These are phyloP conservation scores for Yarrowia galli DNA, from an alignment of 1,139 yeast genomes.

Conservation along the genomic window DNA sequence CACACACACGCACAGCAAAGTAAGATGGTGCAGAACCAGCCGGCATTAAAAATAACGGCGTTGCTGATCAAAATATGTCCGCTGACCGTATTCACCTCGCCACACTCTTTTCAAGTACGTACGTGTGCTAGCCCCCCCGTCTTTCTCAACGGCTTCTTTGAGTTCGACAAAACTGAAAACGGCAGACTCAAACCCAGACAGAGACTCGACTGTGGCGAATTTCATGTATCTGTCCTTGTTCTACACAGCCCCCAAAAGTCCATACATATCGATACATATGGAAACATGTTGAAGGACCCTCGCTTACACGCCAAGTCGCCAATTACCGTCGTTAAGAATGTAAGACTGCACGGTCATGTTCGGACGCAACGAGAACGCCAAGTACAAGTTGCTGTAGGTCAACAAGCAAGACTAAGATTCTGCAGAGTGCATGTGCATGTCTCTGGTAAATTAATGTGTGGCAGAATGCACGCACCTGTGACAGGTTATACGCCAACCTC, in stretches of 20 bases:
- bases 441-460: background rate
- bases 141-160: background rate
- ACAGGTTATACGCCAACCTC: too few species aligned
- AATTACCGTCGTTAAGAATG: slow-evolving; percentile 10
- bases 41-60: slow-evolving; percentile 16
- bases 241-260: background rate
- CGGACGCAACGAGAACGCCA: background rate
- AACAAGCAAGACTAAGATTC: too few species aligned
- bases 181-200: too few species aligned
- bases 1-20: background rate
- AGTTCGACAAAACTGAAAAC: background rate
- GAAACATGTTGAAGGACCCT: background rate
- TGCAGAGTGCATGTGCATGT: too few species aligned
- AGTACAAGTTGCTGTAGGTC: too few species aligned
- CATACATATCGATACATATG: background rate
- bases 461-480: too few species aligned
- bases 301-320: slow-evolving; percentile 33
- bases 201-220: too few species aligned
- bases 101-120: background rate
- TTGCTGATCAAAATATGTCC: background rate
- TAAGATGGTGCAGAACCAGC: background rate
- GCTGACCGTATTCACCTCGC: too few species aligned
- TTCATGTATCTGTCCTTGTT: too few species aligned
- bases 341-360: background rate
- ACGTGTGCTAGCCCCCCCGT: background rate